Percentiles rank a stretch among this genome's conserved stretches.
Conservation (phyloP, 192 early-diverging fungal species). For the Podila epigama region DNA sequence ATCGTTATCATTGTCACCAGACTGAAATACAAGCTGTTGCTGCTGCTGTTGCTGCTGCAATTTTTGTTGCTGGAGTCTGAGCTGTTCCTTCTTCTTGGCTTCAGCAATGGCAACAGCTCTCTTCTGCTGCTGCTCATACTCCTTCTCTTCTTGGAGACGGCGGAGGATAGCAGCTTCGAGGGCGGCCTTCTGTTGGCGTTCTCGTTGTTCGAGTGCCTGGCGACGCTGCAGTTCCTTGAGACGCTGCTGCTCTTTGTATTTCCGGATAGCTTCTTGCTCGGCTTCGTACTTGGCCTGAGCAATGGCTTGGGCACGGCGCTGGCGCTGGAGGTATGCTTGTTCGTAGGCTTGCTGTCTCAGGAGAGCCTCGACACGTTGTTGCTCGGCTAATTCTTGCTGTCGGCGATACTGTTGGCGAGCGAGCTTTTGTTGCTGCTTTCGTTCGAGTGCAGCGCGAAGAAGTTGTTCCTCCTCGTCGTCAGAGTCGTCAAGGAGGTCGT, state of each 20-base stretch:
- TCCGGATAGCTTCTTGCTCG: constrained; percentile 35
- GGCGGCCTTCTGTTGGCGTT: constrained; percentile 8
- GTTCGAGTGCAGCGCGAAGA: constrained; percentile 38
- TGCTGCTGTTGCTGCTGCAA: constrained; percentile 3
- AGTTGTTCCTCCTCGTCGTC: constrained; percentile 41
- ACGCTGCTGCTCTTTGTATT: constrained; percentile 28
- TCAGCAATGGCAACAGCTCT: background rate
- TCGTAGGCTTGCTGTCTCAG: background rate
- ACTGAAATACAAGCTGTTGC: constrained; percentile 13
- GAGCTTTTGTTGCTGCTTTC: constrained; percentile 37
- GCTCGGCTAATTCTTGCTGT: constrained; percentile 21
- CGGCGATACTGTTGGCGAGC: constrained; percentile 32
- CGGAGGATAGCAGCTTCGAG: constrained; percentile 10
- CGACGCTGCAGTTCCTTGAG: constrained; percentile 10
- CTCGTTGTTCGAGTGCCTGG: constrained; percentile 10
- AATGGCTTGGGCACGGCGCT: constrained; percentile 17
- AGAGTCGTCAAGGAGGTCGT: constrained; percentile 1
- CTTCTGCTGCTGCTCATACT: background rate
- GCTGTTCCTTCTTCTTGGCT: constrained; percentile 7
- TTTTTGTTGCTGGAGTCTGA: constrained; percentile 12
- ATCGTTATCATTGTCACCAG: constrained; percentile 4
- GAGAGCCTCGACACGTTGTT: constrained; percentile 14
- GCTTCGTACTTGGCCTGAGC: constrained; percentile 36
- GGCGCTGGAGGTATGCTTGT: background rate
- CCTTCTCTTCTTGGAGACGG: constrained; percentile 25